phyloP scores from a whole-genome alignment of 2,329 filamentous ascomycete genomes.

The Sclerotinia sclerotiorum region DNA sequence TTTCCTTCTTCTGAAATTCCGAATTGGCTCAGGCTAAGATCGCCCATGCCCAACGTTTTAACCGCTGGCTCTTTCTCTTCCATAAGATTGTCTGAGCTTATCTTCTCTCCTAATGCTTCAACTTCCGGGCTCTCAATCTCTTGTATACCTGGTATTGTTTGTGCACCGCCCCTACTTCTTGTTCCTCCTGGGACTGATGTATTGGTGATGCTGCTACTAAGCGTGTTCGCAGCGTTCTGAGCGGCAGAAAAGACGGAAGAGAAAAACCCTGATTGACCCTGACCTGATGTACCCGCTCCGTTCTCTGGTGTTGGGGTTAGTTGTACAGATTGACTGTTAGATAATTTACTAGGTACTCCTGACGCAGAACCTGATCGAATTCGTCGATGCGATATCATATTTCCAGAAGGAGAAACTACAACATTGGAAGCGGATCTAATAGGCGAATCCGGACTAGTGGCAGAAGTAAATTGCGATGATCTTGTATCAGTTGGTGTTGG shows the following conservation, averaged over 20 bases:
- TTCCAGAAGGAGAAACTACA: slow-evolving; percentile 62
- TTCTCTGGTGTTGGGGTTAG: slow-evolving; percentile 74
- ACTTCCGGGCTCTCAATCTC: slow-evolving; percentile 38
- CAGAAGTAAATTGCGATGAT: slow-evolving; percentile 36
- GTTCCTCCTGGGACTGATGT: slow-evolving; percentile 55
- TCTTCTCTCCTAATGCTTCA: slow-evolving; percentile 40
- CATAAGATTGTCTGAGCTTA: slow-evolving; percentile 37
- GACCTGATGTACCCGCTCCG: slow-evolving; percentile 50
- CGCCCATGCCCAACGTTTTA: slow-evolving; percentile 84
- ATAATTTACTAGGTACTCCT: slow-evolving; percentile 76
- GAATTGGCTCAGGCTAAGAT: slow-evolving; percentile 84
- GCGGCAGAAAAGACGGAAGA: slow-evolving; percentile 90
- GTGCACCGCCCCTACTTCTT: slow-evolving; percentile 44
- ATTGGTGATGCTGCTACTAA: slow-evolving; percentile 74
- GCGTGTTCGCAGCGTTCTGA: slow-evolving; percentile 80
- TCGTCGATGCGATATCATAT: slow-evolving; percentile 72
- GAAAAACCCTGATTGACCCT: slow-evolving; percentile 71
- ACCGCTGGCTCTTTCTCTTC: slow-evolving; percentile 72
- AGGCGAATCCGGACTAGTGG: slow-evolving; percentile 31
- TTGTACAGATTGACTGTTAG: slow-evolving; percentile 69
- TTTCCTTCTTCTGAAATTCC: slow-evolving; percentile 68
- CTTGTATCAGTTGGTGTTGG: slow-evolving; percentile 59
- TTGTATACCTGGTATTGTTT: slow-evolving; percentile 34
- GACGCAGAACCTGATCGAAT: slow-evolving; percentile 55
- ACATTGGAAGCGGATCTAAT: slow-evolving; percentile 47